Conservation (phyloP, 2,329 filamentous ascomycete genomes). For the Fusarium odoratissimum region DNA sequence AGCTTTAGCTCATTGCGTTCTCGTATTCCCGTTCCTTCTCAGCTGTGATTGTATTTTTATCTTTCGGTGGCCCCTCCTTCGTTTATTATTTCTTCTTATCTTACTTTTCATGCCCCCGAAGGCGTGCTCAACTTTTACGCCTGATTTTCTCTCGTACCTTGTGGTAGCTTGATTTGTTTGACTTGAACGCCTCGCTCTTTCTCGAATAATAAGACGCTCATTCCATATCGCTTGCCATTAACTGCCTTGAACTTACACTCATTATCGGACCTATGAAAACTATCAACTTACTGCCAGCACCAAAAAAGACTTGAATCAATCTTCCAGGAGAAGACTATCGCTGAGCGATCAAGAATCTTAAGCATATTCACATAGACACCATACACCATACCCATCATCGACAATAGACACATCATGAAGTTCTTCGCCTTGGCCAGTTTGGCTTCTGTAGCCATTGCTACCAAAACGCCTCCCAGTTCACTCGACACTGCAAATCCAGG, state of each 20-base stretch:
- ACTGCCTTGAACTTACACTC: neutral
- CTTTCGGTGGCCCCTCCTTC: constrained; percentile 1
- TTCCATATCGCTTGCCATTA: constrained; percentile 7
- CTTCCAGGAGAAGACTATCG: constrained; percentile 28
- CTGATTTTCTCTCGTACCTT: neutral
- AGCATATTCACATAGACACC: neutral
- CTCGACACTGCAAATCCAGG: constrained; percentile 34
- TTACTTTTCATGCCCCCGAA: constrained; percentile 5
- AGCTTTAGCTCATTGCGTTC: constrained; percentile 37
- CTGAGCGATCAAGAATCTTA: constrained; percentile 10
- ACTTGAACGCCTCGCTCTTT: neutral
- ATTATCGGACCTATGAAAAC: neutral
- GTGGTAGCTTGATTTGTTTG: neutral
- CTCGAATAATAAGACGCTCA: constrained; percentile 3
- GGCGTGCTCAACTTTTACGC: constrained; percentile 1
- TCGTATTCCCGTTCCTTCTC: constrained; percentile 28
- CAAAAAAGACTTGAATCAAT: neutral
- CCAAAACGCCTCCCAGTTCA: constrained; percentile 34
- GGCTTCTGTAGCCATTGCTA: constrained; percentile 28
- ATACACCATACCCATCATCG: neutral
- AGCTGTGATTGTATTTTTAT: constrained; percentile 6
- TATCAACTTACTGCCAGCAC: neutral
- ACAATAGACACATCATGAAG: constrained; percentile 27
- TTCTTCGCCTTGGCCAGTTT: constrained; percentile 25
- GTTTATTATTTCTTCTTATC: neutral